A percentile compares a stretch with the other conserved stretches of the same genome.
phyloP scores from a whole-genome alignment of 495 filamentous ascomycete species.

The Tuber umbilicatum region DNA sequence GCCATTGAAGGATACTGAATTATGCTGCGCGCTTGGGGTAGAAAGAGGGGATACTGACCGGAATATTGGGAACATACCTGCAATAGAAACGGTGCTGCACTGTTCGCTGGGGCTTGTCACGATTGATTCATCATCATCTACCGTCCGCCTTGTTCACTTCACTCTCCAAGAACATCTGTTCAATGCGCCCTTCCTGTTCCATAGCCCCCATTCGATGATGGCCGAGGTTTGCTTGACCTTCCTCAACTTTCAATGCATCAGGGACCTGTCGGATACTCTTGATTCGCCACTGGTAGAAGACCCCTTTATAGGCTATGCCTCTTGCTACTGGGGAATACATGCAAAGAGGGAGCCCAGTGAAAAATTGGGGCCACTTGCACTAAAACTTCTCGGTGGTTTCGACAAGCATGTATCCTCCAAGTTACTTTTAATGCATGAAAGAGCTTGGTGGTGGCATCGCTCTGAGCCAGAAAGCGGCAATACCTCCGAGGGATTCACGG shows the following conservation, averaged over 20 bases:
- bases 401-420: background rate
- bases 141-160: background rate
- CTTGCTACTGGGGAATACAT: background rate
- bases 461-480: background rate
- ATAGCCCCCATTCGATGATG: background rate
- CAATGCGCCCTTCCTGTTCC: background rate
- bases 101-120: background rate
- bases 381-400: background rate
- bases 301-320: background rate
- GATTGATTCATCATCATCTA: background rate
- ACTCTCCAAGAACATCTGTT: background rate
- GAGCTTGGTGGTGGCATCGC: background rate
- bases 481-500: background rate
- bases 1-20: background rate
- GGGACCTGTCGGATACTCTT: background rate
- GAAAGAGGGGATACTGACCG: background rate
- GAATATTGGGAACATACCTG: background rate
- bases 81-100: background rate
- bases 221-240: background rate
- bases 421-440: background rate
- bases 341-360: background rate
- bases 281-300: background rate
- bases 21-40: background rate
- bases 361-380: background rate
- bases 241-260: background rate